A percentile compares a stretch with the other conserved stretches of the same genome.
Conservation (phyloP, 345 rosid genomes). For the Acer yangbiense region DNA sequence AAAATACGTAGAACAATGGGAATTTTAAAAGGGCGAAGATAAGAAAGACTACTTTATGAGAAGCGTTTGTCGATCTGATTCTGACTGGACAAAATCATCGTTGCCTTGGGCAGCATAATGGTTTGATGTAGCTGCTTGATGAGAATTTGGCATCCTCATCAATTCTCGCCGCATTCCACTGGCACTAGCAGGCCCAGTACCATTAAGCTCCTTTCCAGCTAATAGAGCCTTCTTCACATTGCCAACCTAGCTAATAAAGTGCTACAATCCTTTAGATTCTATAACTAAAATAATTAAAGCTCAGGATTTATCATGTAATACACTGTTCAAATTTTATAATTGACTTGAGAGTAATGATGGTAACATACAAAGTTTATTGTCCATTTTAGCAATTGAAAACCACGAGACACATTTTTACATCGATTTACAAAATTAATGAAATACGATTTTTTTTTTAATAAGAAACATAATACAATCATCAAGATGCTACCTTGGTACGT, state of each 20-base stretch:
- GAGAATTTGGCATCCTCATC: slow-evolving; percentile 74
- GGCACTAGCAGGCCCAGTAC: slow-evolving; percentile 42
- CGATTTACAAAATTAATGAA: too few relatives aligned
- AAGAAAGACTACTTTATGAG: slow-evolving; percentile 69
- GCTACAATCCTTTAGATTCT: slow-evolving; percentile 21
- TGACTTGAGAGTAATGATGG: slow-evolving; percentile 5
- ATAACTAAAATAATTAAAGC: slow-evolving; percentile 5
- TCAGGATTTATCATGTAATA: background rate
- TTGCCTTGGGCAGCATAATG: slow-evolving; percentile 63
- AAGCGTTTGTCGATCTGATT: slow-evolving; percentile 92
- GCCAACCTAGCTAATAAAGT: slow-evolving; percentile 50
- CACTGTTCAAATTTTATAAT: background rate
- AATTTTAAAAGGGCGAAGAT: background rate
- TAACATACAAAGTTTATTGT: background rate
- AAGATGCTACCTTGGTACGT: slow-evolving; percentile 60
- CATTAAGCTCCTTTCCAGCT: slow-evolving; percentile 56
- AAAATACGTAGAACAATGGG: background rate
- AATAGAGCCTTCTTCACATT: slow-evolving; percentile 68
- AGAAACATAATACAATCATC: background rate
- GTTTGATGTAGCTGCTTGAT: slow-evolving; percentile 53
- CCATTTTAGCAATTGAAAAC: slow-evolving; percentile 10
- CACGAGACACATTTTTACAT: background rate
- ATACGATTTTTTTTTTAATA: too few relatives aligned
- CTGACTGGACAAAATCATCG: slow-evolving; percentile 79
- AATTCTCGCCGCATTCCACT: slow-evolving; percentile 77